Evolutionary conservation across 2,329 filamentous ascomycete species (phyloP), one percentile per base, ranked within the genome.

Genomic region (Mycosphaerella sp.): DNA sequence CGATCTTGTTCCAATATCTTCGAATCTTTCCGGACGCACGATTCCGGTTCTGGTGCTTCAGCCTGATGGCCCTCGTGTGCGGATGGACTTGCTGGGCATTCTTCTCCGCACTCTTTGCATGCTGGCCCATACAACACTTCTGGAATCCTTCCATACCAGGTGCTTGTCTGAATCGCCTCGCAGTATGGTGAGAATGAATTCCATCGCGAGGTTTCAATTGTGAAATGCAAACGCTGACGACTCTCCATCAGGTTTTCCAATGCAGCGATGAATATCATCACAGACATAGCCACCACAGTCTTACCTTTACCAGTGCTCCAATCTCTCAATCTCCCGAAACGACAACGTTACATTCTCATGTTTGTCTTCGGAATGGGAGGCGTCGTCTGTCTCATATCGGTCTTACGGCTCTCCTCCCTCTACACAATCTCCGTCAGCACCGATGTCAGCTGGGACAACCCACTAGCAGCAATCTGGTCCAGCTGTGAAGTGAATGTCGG

Each of bases 1-100:
- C 66, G 1, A 68, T 69, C 32, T 49, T 69, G 12, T 46, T 66
- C 28, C 66, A 68, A 47, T 69, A 68, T 46, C 50, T 64, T 5
- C 64, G 65, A 32, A 63, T 69, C 44, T 69, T 69, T 37, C 57
- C 62, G 4, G 56, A 62, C 3, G 51, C 35, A 8, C 54, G 50
- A 6, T 63, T 64, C 42, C 63, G 64, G 28, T 50, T 54, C 30
- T 55, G 55, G 30, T 64, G 59, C 55, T 62, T 54, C 44, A 51
- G 51, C 7, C 51, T 66, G 35, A 59, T 67, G 35, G 57, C 42
- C 6, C 47, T 66, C 40, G 59, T 68, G 17, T 42, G 58, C 5
- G 50, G 51, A 13, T 66, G 62, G 54, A 64, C 59, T 2, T 54
- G 62, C 9, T 64, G 60, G 50, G 64, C 63, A 2, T 59, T 67